Evolutionary conservation across 163 green algal genomes (phyloP).

Genomic region (Scenedesmus sp.): DNA sequence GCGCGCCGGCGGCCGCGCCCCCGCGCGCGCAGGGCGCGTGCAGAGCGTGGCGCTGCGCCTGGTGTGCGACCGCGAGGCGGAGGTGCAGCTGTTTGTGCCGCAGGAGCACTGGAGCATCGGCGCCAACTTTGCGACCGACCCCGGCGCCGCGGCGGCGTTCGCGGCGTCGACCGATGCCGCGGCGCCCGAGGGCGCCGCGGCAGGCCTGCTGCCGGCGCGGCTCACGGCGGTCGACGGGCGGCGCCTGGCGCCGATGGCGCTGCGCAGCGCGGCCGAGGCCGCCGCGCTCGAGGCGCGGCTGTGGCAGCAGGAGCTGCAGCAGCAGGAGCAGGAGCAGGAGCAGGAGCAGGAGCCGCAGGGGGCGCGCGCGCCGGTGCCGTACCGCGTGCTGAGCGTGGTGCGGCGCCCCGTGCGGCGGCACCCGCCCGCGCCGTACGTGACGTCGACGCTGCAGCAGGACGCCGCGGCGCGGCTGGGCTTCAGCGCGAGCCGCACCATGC

Average conservation of each 20-base stretch:
- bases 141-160: background rate
- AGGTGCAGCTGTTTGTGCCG: slow-evolving; percentile 69
- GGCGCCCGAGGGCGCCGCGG: background rate
- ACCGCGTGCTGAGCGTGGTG: background rate
- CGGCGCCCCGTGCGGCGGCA: slow-evolving; percentile 37
- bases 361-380: slow-evolving; percentile 10
- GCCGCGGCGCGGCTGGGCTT: slow-evolving; percentile 80
- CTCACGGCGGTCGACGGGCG: slow-evolving; percentile 48
- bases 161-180: background rate
- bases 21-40: slow-evolving; percentile 76
- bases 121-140: slow-evolving; percentile 44
- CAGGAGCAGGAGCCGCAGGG: slow-evolving; percentile 19
- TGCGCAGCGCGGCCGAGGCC: slow-evolving; percentile 35
- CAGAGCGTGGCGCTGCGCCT: slow-evolving; percentile 91
- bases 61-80: slow-evolving; percentile 84
- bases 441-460: slow-evolving; percentile 91
- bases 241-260: slow-evolving; percentile 39
- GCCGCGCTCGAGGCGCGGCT: slow-evolving; percentile 42
- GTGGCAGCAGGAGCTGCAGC: slow-evolving; percentile 34
- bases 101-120: slow-evolving; percentile 82
- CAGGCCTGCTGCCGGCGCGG: slow-evolving; percentile 6
- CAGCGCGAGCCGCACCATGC: slow-evolving; percentile 79
- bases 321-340: slow-evolving; percentile 15
- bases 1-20: no score
- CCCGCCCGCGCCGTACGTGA: slow-evolving; percentile 86